Base-by-base conservation (phyloP, 306 rosid genomes). In the Begonia loranthoides region DNA sequence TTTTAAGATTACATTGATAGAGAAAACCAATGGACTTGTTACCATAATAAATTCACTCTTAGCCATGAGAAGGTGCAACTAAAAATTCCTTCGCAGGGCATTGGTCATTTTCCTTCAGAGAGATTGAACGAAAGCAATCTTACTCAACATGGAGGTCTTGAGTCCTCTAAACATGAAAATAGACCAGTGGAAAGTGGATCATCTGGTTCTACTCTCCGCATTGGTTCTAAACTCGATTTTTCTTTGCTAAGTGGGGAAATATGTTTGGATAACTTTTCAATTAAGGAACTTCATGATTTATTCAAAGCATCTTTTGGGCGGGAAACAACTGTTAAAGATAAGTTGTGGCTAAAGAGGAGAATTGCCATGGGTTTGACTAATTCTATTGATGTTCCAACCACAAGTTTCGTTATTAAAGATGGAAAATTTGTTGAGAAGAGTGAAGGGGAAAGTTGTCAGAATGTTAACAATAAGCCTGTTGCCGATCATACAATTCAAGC, bases 271-370 rank as follows among this genome's bases (percentile, higher is more conserved):
- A 80, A 69, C 70, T 67, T 92, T 21, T 92, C 96, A 65, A 83
- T 76, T 58, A 80, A 76, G 71, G 99, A 92, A 66, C 99, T 90
- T 51, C 99, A 80, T 59, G 93, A 80, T 63, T 74, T 81, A 51
- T 92, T 90, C 47, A 81, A 63, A 72, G 94, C 86, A 52, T 78
- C 93, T 44, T 90, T 90, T 86, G 88, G 96, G 48, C 79, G 99
- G 69, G 81, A 80, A 70, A 86, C 96, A 66, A 86, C 87, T 24
- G 96, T 92, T 57, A 86, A 86, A 68, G 99, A 92, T 70, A 92
- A 86, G 70, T 64, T 64, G 53, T 86, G 99, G 99, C 79, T 90
- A 57, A 90, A 76, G 73, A 80, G 94, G 74, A 86, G 99, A 79
- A 86, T 90, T 65, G 60, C 87, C 61, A 90, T 86, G 94, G 89